Conservation (phyloP, 495 filamentous ascomycete genomes). For the Neurospora africana region DNA sequence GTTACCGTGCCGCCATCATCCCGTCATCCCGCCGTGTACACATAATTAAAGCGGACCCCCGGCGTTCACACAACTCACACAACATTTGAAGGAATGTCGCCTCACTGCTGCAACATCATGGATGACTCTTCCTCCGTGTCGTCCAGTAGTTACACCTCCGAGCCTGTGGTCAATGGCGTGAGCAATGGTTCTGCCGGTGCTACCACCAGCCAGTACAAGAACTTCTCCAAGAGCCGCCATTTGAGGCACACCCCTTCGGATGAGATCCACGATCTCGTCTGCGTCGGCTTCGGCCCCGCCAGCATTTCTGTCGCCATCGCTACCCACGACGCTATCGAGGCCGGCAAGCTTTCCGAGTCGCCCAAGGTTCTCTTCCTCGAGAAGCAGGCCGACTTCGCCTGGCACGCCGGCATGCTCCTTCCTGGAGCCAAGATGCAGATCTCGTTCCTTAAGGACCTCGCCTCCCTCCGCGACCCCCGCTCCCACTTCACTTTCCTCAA, state of each 20-base stretch:
- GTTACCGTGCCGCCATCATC: neutral
- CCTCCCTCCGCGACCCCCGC: slow-evolving; percentile 74
- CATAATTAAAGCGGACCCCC: neutral
- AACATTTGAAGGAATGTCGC: slow-evolving; percentile 11
- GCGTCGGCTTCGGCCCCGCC: slow-evolving; percentile 88
- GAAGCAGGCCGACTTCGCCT: slow-evolving; percentile 70
- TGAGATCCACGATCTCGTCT: slow-evolving; percentile 69
- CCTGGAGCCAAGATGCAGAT: slow-evolving; percentile 95
- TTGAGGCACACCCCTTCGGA: slow-evolving; percentile 21
- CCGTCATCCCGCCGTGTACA: neutral
- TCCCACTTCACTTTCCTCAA: slow-evolving; percentile 94
- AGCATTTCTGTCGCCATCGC: slow-evolving; percentile 89
- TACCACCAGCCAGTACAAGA: slow-evolving; percentile 2
- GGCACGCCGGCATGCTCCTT: slow-evolving; percentile 93
- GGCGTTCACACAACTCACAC: neutral
- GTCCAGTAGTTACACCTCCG: slow-evolving; percentile 2
- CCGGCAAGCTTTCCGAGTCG: slow-evolving; percentile 22
- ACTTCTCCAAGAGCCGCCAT: slow-evolving; percentile 14
- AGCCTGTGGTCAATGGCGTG: slow-evolving; percentile 2
- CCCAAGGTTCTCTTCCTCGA: slow-evolving; percentile 80
- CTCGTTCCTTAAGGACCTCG: slow-evolving; percentile 93
- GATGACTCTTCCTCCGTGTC: slow-evolving; percentile 2
- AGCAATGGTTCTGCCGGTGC: neutral
- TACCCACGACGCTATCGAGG: slow-evolving; percentile 57
- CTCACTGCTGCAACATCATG: slow-evolving; percentile 17